Evolutionary conservation across 2,329 filamentous ascomycete genomes (phyloP).

Genomic region (Aspergillus phoenicis): DNA sequence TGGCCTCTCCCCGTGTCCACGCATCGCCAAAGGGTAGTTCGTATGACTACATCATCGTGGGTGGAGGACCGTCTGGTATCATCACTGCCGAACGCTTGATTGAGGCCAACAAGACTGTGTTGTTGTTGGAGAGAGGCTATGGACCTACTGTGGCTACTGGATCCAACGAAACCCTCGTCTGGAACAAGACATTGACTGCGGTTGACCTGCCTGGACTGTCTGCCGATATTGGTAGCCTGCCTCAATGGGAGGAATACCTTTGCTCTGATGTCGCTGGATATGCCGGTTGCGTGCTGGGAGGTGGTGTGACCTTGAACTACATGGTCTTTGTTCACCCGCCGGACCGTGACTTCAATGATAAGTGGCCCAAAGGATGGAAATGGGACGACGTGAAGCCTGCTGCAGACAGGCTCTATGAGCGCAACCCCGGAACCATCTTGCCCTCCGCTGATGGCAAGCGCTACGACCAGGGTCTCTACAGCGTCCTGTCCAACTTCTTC

Average conservation of each 20-base stretch:
- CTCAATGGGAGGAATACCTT: constrained; percentile 6
- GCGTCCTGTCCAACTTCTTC: constrained; percentile 63
- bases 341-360: constrained; percentile 68
- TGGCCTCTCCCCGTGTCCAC: neutral
- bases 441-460: constrained; percentile 68
- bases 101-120: constrained; percentile 65
- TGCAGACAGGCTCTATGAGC: constrained; percentile 63
- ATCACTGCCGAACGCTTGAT: constrained; percentile 63
- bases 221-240: constrained; percentile 23
- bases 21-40: neutral
- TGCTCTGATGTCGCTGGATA: constrained; percentile 16
- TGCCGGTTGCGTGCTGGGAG: constrained; percentile 31
- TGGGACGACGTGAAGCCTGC: constrained; percentile 62
- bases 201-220: constrained; percentile 33
- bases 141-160: constrained; percentile 29
- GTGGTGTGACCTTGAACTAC: constrained; percentile 33
- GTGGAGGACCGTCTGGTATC: constrained; percentile 54
- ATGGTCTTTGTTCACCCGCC: constrained; percentile 49
- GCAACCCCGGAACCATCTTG: constrained; percentile 69
- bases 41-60: constrained; percentile 51
- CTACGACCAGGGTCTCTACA: constrained; percentile 69
- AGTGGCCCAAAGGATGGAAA: constrained; percentile 74
- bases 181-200: constrained; percentile 26
- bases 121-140: constrained; percentile 62
- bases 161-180: constrained; percentile 26